Base-by-base conservation (phyloP, 768 basidiomycete genomes). In the Russula abietina region DNA sequence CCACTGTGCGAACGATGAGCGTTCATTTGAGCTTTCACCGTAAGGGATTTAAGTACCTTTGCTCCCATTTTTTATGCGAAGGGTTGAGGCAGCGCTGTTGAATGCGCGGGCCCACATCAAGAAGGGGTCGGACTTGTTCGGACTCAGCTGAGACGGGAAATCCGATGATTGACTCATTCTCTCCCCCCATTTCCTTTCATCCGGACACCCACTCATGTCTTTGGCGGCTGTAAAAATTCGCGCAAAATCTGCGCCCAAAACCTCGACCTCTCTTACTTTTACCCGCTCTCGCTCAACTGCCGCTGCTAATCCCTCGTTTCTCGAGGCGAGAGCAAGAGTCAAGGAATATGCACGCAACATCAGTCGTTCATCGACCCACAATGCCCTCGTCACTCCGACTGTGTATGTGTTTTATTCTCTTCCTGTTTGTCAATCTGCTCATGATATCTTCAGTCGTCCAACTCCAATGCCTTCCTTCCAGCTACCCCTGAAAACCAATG, bases 321-420 rank as follows among this genome's bases (percentile, higher is more conserved):
- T 88, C 60, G 91, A 93, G 49, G 91, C 91, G 48, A 91, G 89
- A 77, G 83, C 83, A 55, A 84, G 90, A 75, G 87, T 93, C 56
- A 78, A 83, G 69, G 89, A 91, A 69, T 86, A 88, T 75, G 87
- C 85, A 10, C 78, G 92, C 69, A 79, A 83, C 69, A 82, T 93
- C 71, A 89, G 88, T 72, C 84, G 85, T 64, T 81, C 87, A 14
- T 82, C 87, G 7, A 71, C 77, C 22, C 77, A 79, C 63, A 79
- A 81, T 62, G 90, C 89, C 58, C 77, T 79, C 33, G 80, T 86
- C 57, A 84, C 85, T 39, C 83, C 83, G 4, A 70, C 81, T 63
- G 76, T 82, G 89, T 91, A 78, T 64, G 82, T 76, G 82, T 76
- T 38, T 28, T 49, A 26, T 49, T 52, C 2, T 62, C 17, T 32